These are phyloP conservation scores for Kodamaea restingae DNA, from an alignment of 805 yeast species.

Conservation along the genomic window DNA sequence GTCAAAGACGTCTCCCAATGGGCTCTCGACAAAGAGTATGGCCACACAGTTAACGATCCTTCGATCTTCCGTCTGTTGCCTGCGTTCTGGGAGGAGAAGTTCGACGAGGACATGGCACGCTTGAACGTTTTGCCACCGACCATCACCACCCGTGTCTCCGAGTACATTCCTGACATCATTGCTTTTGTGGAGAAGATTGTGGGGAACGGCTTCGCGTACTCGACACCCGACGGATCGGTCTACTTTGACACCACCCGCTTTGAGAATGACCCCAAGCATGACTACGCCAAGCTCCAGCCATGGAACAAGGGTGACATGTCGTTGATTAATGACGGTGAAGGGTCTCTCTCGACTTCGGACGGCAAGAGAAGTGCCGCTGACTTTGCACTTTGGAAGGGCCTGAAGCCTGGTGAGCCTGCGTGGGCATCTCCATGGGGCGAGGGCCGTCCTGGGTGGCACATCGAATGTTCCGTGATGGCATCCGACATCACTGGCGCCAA, in stretches of 20 bases:
- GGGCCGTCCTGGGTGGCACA: conserved; percentile 99
- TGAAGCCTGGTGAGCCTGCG: conserved; percentile 95
- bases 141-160: conserved; percentile 90
- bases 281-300: conserved; percentile 94
- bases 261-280: conserved; percentile 68
- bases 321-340: conserved; percentile 92
- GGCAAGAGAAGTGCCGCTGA: conserved; percentile 76
- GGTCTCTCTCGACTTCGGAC: conserved; percentile 54
- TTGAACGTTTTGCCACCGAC: conserved; percentile 83
- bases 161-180: conserved; percentile 90
- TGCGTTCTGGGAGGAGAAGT: conserved; percentile 84
- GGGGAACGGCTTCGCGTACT: conserved; percentile 76
- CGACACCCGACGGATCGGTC: conserved; percentile 86
- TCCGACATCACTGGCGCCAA: conserved; percentile 75
- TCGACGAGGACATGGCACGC: conserved; percentile 77
- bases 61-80: conserved; percentile 77
- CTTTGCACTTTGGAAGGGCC: conserved; percentile 95
- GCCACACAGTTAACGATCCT: conserved; percentile 79
- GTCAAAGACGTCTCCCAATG: conserved; percentile 79
- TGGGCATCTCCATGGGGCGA: conserved; percentile 97
- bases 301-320: conserved; percentile 92
- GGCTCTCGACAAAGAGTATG: conserved; percentile 64
- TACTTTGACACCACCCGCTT: conserved; percentile 87
- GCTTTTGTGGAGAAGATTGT: conserved; percentile 73
- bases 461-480: conserved; percentile 99